phyloP scores from a whole-genome alignment of 2,329 filamentous ascomycete genomes.

The Colletotrichum tamarilloi region DNA sequence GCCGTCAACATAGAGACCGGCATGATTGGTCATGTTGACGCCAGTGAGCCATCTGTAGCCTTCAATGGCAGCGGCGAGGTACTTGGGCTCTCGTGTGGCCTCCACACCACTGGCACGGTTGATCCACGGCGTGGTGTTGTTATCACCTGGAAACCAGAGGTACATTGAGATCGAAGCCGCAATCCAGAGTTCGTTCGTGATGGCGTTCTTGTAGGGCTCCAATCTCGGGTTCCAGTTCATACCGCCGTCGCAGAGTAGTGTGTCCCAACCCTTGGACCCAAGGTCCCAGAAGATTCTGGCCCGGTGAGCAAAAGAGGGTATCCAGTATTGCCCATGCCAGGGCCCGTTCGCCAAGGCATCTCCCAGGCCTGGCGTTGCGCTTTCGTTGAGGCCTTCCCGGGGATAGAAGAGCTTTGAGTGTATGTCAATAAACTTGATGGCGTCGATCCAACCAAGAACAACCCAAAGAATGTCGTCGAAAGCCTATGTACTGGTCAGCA shows the following conservation, averaged over 20 bases:
- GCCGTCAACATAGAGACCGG: slow-evolving; percentile 85
- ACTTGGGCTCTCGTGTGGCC: slow-evolving; percentile 65
- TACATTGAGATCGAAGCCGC: slow-evolving; percentile 91
- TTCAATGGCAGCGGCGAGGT: slow-evolving; percentile 78
- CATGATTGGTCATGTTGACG: slow-evolving; percentile 82
- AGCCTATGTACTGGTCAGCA: slow-evolving; percentile 62
- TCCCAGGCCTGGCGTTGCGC: slow-evolving; percentile 36
- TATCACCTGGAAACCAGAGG: slow-evolving; percentile 84
- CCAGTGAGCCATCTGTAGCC: slow-evolving; percentile 84
- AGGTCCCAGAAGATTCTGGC: slow-evolving; percentile 88
- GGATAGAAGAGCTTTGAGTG: slow-evolving; percentile 74
- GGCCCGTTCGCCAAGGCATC: slow-evolving; percentile 53
- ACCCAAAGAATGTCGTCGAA: slow-evolving; percentile 98
- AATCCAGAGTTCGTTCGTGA: slow-evolving; percentile 93
- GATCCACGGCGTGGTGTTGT: slow-evolving; percentile 76
- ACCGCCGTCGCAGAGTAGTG: slow-evolving; percentile 81
- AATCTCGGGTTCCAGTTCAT: slow-evolving; percentile 91
- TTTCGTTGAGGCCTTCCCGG: slow-evolving; percentile 38
- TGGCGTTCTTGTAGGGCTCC: slow-evolving; percentile 92
- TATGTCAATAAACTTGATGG: slow-evolving; percentile 78
- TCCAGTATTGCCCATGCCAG: slow-evolving; percentile 85
- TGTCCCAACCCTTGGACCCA: slow-evolving; percentile 84
- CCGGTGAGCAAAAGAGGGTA: slow-evolving; percentile 82
- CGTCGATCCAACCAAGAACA: slow-evolving; percentile 89
- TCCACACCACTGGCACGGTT: slow-evolving; percentile 35